Base-by-base conservation (phyloP, 345 rosid species). In the Salix koriyanagi region DNA sequence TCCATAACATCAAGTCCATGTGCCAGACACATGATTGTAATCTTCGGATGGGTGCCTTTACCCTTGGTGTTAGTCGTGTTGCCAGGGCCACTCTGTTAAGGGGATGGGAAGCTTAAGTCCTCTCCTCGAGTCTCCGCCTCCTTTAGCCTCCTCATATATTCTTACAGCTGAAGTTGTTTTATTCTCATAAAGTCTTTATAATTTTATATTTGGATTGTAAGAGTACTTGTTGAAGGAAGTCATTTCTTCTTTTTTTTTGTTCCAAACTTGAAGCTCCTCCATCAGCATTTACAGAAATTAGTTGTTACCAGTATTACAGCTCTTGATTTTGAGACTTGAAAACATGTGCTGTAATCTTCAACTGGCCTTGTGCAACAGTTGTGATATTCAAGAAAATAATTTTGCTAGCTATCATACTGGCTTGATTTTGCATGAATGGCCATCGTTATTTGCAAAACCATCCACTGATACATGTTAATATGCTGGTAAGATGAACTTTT, bases 11-110 rank as follows among this genome's bases (percentile, higher is more conserved):
- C 86, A 94, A 94, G 90, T 60, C 70, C 77, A 96, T 92, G 99
- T 96, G 98, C 82, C 89, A 91, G 75, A 72, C 91, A 5, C 93
- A 96, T 79, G 25, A 91, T 34, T 96, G 99, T 88, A 88, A 84
- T 83, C 95, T 94, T 58, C 94, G 99, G 66, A 96, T 96, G 98
- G 99, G 99, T 37, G 99, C 99, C 73, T 96, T 96, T 81, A 92
- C 99, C 4, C 99, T 96, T 1, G 99, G 97, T 4, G 92, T 96
- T 42, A 94, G 90, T 90, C 89, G 98, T 6, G 98, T 96, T 60
- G 99, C 98, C 2, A 90, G 98, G 21, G 97, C 98, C 73, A 90
- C 97, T 37, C 81, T 83, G 70, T 81, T 94, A 32, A 88, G 99
- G 81, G 99, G 98, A 67, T 96, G 99, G 98, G 98, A 94, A 82